Evolutionary conservation across 2,329 filamentous ascomycete genomes (phyloP), one percentile per base, ranked within the genome.

Genomic region (Exophiala spinifera): DNA sequence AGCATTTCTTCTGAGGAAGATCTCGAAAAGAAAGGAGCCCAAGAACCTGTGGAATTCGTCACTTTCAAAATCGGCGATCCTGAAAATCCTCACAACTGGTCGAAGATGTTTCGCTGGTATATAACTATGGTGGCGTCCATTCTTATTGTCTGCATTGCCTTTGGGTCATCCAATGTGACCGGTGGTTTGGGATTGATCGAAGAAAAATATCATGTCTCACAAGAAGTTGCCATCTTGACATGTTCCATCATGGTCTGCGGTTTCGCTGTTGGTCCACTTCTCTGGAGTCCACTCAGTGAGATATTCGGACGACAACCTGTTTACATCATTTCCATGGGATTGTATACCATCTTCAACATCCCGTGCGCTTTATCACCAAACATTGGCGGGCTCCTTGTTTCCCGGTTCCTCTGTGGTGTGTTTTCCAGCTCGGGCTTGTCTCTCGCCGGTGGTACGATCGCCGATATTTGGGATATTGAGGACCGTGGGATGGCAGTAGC

Each of bases 391-490:
- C 79, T 95, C 5, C 76, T 95, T 4, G 84, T 89, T 31, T 89
- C 84, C 66, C 82, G 89, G 56, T 76, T 84, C 46, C 87, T 95
- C 55, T 20, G 88, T 88, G 4, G 88, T 88, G 1, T 89, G 88
- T 0, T 94, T 92, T 67, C 79, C 91, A 46, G 89, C 88, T 1
- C 89, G 88, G 49, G 88, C 86, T 2, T 67, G 14, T 51, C 53
- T 4, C 63, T 72, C 31, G 70, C 66, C 5, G 65, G 67, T 34
- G 73, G 74, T 28, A 69, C 76, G 2, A 60, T 76, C 3, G 73
- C 74, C 39, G 82, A 84, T 63, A 70, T 78, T 14, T 84, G 79
- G 70, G 67, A 68, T 10, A 72, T 81, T 1, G 81, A 83, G 59
- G 72, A 85, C 64, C 76, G 82, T 61, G 82, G 82, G 5, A 73